Evolutionary conservation across 495 filamentous ascomycete species (phyloP), one percentile per base, ranked within the genome.

Genomic region (Tuber umbilicatum): DNA sequence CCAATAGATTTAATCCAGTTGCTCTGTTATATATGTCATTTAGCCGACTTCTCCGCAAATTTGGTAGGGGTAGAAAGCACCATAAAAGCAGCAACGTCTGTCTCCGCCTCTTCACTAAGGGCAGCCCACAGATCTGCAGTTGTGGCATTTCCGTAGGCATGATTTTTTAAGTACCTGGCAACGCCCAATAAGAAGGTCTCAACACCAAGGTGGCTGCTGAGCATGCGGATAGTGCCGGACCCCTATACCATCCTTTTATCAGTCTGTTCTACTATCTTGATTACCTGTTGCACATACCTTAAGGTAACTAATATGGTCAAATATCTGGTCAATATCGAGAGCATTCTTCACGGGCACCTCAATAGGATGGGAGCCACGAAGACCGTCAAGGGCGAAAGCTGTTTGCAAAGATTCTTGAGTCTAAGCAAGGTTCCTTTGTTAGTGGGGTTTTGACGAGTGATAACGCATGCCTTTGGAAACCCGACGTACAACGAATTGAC

Each of bases 1-100:
- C 95, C 95, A 78, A 99, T 93, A 82, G 93, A 92, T 71, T 91
- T 90, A 79, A 97, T 97, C 95, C 95, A 99, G 38, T 90, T 89
- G 76, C 90, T 88, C 88, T 89, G 74, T 70, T 76, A n/a, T 71
- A 80, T 71, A 60, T 14, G 68, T 72, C 35, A 73, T 64, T 43
- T 42, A 41, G 70, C 19, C 23, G 23, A 14, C 16, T 5, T 9
- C 35, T 12, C 35, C 17, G 55, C 35, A 5, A 64, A 64, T 64
- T 31, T 17, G 14, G 35, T 38, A 1, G 42, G 19, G 43, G 14
- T 39, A 78, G 84, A 16, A 27, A 27, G 77, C 78, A 90, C 88
- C 94, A 99, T 99, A 79, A 97, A 90, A 68, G 84, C 86, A 76
- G 89, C 90, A 64, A 99, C 92, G 83, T 98, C 91, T 79, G 91